Evolutionary conservation across 2,329 filamentous ascomycete genomes (phyloP).

Genomic region (Aspergillus brunneoviolaceus): DNA sequence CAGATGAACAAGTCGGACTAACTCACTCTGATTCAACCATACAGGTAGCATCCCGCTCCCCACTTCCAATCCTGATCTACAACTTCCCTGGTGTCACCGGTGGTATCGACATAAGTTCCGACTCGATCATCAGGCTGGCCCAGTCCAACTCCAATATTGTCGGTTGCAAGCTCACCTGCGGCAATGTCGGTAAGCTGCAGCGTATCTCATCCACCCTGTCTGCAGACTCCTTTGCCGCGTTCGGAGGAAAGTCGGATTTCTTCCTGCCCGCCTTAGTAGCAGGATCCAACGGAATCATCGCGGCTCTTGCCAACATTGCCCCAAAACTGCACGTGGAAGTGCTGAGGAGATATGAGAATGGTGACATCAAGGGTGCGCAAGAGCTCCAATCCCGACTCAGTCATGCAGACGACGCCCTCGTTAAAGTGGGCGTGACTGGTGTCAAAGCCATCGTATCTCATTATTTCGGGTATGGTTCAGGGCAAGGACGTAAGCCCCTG

Average conservation of each 20-base stretch:
- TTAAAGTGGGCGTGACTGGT: background rate
- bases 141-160: slow-evolving; percentile 56
- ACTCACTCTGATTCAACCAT: too few species aligned
- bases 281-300: slow-evolving; percentile 70
- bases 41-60: too few species aligned
- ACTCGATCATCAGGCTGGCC: slow-evolving; percentile 54
- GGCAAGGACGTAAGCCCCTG: background rate
- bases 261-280: slow-evolving; percentile 68
- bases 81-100: slow-evolving; percentile 64
- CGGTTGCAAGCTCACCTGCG: slow-evolving; percentile 64
- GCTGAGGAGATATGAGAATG: background rate
- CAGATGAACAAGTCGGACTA: too few species aligned
- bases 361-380: background rate
- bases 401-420: background rate
- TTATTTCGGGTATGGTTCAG: background rate
- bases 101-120: slow-evolving; percentile 59
- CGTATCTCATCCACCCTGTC: slow-evolving; percentile 56
- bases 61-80: slow-evolving; percentile 55
- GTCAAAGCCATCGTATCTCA: background rate
- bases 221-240: slow-evolving; percentile 68
- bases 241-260: slow-evolving; percentile 73
- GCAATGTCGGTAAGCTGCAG: slow-evolving; percentile 64
- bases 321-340: slow-evolving; percentile 60
- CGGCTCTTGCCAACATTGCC: slow-evolving; percentile 68
- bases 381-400: background rate